A percentile compares a stretch with the other conserved stretches of the same genome.
Conservation (phyloP, 2,329 filamentous ascomycete species). For the Ophiognomonia clavigignenti-juglandacearum region DNA sequence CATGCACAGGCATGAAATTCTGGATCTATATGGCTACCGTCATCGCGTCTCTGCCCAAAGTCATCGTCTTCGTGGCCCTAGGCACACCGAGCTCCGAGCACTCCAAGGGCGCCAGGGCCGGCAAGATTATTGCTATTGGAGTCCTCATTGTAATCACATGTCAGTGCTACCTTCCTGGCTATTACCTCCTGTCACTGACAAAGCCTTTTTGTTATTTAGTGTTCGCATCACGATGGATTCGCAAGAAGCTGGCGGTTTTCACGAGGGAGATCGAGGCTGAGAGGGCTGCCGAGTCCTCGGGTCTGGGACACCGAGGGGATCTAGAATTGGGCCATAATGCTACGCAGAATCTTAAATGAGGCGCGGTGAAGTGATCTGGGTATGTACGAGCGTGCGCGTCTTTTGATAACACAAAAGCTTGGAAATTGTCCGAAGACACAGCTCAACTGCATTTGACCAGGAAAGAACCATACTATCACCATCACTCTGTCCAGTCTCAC, state of each 20-base stretch:
- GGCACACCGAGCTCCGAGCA: conserved; percentile 18
- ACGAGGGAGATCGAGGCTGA: conserved; percentile 1
- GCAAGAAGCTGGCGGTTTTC: neutral
- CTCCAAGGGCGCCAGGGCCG: neutral
- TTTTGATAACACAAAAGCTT: no score
- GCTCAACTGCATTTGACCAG: no score
- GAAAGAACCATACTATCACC: no score
- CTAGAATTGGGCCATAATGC: neutral
- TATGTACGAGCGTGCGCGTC: neutral
- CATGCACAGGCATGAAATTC: conserved; percentile 34
- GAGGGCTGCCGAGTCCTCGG: neutral
- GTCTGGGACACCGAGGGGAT: neutral
- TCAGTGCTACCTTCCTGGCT: neutral
- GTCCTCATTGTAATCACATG: neutral
- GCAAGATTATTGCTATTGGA: neutral
- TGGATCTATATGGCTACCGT: conserved; percentile 33
- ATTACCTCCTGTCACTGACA: neutral
- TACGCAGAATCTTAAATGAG: neutral
- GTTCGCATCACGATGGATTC: neutral
- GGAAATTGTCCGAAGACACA: no score
- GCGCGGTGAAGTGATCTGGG: neutral
- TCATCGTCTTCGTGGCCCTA: conserved; percentile 34
- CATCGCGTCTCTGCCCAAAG: conserved; percentile 33
- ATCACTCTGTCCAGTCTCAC: no score
- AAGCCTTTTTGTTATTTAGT: neutral